phyloP scores from a whole-genome alignment of 768 basidiomycete species.

The Ramaria sp. region DNA sequence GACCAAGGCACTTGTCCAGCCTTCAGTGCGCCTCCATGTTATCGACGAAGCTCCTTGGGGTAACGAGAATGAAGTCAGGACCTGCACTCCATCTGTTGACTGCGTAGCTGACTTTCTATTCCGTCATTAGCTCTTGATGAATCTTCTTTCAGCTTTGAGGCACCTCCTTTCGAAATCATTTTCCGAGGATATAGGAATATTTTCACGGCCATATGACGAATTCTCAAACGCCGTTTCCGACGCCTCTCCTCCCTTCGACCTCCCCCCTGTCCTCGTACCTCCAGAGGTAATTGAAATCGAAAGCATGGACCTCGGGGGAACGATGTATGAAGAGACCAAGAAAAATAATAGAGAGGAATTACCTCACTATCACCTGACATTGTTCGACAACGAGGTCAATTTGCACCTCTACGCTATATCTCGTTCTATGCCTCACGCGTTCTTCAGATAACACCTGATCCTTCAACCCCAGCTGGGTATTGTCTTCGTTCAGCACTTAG shows the following conservation, averaged over 20 bases:
- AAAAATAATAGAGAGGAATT: constrained; percentile 69
- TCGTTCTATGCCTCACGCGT: constrained; percentile 1
- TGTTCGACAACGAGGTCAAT: constrained; percentile 52
- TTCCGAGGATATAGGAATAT: constrained; percentile 39
- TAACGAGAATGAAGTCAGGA: constrained; percentile 45
- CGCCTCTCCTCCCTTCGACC: constrained; percentile 40
- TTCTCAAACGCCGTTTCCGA: constrained; percentile 31
- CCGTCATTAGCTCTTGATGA: constrained; percentile 58
- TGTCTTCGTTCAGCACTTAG: constrained; percentile 60
- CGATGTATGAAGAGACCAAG: constrained; percentile 30
- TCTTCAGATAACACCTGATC: constrained; percentile 63
- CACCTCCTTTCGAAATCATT: constrained; percentile 53
- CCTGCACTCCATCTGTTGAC: not conserved
- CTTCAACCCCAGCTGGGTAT: constrained; percentile 67
- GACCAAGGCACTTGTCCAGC: constrained; percentile 56
- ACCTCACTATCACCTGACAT: constrained; percentile 56
- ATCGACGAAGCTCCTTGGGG: constrained; percentile 32
- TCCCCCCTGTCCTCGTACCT: constrained; percentile 75
- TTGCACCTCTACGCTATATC: not conserved
- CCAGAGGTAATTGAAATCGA: constrained; percentile 83
- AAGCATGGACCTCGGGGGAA: constrained; percentile 46
- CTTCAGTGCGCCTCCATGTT: constrained; percentile 42
- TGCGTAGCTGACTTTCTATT: constrained; percentile 3
- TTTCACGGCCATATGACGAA: constrained; percentile 54
- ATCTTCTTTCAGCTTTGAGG: constrained; percentile 50